Base-by-base conservation (phyloP, 495 filamentous ascomycete species). In the Copromyces sp. region DNA sequence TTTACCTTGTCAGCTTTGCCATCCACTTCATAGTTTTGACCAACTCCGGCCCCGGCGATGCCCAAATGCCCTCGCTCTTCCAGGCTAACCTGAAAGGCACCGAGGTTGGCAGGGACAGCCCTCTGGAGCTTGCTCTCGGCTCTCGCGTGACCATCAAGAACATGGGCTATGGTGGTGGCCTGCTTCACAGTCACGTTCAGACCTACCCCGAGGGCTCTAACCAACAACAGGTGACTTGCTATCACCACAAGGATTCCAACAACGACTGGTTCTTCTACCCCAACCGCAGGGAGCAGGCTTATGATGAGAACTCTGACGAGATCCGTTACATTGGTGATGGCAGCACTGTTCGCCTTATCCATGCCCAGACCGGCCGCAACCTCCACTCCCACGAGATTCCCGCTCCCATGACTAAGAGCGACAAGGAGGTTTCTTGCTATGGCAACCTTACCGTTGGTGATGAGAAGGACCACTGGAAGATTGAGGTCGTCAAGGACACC, bases 231-330 rank as follows among this genome's bases (percentile, higher is more conserved):
- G 91, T 99, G 70, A 99, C 95, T 39, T 99, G 95, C 84, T 99
- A 99, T 80, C 95, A 99, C 81, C 95, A 99, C 85, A 99, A 99
- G 80, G 95, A 99, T 87, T 89, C 95, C 76, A 99, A 99, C 85
- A 99, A 99, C 78, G 96, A 99, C 82, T 99, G 95, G 95, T 98
- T 94, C 82, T 97, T 99, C 80, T 97, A 97, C 78, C 96, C 95
- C 20, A 95, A 94, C 83, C 91, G 95, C 53, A 76, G 84, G 39
- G 86, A 95, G 41, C 80, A 86, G 4, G 29, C 53, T 35, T 65
- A 35, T 17, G 90, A 92, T n/a, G 96, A 89, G 77, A 87, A 93
- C 76, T 81, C 88, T 3, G 89, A 92, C 39, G 84, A 94, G 68
- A 81, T 84, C 53, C 88, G 89, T 73, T 96, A 90, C 79, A 87